phyloP scores from a whole-genome alignment of 176 grass and related monocot species.

The Alloteropsis semialata region DNA sequence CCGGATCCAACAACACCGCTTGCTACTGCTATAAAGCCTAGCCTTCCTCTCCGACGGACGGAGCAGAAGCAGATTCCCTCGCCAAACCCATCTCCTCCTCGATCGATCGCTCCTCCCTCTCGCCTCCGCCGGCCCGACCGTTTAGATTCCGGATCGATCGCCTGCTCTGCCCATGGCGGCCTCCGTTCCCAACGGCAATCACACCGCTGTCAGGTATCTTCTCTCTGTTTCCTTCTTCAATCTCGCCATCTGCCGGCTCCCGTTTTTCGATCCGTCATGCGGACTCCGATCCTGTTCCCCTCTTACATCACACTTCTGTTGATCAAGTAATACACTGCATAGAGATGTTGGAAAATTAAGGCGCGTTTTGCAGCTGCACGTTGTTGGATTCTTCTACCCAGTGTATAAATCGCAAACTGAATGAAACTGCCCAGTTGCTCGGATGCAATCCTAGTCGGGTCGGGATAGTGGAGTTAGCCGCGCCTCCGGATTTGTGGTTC shows the following conservation, averaged over 20 bases:
- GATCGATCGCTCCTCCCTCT: not conserved
- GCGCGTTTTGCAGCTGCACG: too few relatives aligned
- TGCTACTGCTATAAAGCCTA: too few relatives aligned
- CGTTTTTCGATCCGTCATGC: not conserved
- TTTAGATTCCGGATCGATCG: not conserved
- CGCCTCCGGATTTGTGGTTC: not conserved
- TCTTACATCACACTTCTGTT: too few relatives aligned
- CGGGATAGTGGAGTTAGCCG: not conserved
- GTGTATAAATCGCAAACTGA: not conserved
- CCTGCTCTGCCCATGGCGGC: slow-evolving; percentile 9
- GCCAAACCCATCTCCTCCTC: not conserved
- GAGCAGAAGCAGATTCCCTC: too few relatives aligned
- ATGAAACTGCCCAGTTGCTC: not conserved
- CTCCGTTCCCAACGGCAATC: not conserved
- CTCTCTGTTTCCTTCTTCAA: not conserved
- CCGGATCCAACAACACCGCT: too few relatives aligned
- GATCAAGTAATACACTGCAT: too few relatives aligned
- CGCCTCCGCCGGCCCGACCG: too few relatives aligned
- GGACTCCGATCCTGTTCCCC: not conserved
- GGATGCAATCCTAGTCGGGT: not conserved
- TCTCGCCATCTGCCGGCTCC: not conserved
- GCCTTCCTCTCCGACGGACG: too few relatives aligned
- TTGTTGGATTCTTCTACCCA: too few relatives aligned
- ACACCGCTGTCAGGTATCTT: slow-evolving; percentile 6
- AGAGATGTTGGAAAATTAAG: too few relatives aligned